These are phyloP conservation scores for Talaromyces trachyspermus DNA, from an alignment of 495 filamentous ascomycete species.

Conservation along the genomic window DNA sequence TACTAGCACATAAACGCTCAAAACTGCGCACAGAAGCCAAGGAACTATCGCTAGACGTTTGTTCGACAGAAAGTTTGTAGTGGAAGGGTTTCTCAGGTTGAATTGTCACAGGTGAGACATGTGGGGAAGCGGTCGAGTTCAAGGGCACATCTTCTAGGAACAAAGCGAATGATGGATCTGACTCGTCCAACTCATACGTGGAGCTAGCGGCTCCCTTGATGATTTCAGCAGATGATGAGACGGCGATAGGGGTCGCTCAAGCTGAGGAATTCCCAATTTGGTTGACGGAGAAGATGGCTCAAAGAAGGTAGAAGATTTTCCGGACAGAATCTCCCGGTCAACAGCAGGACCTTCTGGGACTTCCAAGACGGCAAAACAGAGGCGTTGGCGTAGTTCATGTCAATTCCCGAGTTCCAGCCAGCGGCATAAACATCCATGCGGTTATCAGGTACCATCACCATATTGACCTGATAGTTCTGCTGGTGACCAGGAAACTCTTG, in stretches of 20 bases:
- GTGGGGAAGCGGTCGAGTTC: conserved; percentile 10
- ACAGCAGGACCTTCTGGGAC: conserved; percentile 63
- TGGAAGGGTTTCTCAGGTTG: conserved; percentile 49
- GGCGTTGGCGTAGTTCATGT: conserved; percentile 55
- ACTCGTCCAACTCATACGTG: conserved; percentile 50
- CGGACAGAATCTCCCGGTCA: conserved; percentile 54
- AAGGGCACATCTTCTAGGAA: conserved; percentile 41
- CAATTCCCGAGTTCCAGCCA: conserved; percentile 47
- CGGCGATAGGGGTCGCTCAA: conserved; percentile 36
- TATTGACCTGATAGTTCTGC: conserved; percentile 55
- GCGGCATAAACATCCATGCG: conserved; percentile 47
- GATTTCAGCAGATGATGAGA: conserved; percentile 22
- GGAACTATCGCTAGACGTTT: conserved; percentile 31
- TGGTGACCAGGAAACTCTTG: conserved; percentile 42
- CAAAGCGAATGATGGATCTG: conserved; percentile 52
- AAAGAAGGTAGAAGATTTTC: conserved; percentile 52
- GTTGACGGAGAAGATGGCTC: conserved; percentile 25
- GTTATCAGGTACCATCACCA: conserved; percentile 70
- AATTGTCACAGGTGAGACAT: conserved; percentile 31
- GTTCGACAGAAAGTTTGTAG: conserved; percentile 52
- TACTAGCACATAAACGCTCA: conserved; percentile 38
- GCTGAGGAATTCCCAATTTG: conserved; percentile 45
- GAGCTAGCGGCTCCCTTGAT: conserved; percentile 27
- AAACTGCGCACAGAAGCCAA: conserved; percentile 31
- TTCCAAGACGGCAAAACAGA: conserved; percentile 69